Evolutionary conservation across 2,329 filamentous ascomycete species (phyloP).

Genomic region (Clathrospora elynae): DNA sequence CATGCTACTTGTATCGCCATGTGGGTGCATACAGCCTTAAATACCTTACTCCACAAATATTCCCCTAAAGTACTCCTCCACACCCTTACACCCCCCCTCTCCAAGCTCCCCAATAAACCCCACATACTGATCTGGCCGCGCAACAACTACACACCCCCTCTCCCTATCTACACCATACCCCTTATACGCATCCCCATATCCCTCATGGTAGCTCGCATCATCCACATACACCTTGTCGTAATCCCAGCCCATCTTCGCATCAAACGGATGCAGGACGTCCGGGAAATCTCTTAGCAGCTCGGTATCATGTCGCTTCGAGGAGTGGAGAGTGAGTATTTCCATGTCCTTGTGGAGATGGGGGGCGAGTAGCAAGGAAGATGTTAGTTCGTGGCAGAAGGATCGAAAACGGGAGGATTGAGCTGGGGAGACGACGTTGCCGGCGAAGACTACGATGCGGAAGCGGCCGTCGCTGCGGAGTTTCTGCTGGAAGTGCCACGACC

Average conservation of each 20-base stretch:
- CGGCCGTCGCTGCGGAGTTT: conserved; percentile 62
- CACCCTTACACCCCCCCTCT: conserved; percentile 32
- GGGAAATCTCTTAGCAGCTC: conserved; percentile 52
- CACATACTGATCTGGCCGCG: conserved; percentile 72
- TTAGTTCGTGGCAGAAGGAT: conserved; percentile 55
- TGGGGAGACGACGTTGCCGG: conserved; percentile 59
- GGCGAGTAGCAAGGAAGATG: conserved; percentile 49
- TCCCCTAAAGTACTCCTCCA: conserved; percentile 42
- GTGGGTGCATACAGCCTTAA: neutral
- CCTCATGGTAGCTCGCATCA: conserved; percentile 52
- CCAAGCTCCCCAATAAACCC: conserved; percentile 51
- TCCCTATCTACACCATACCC: conserved; percentile 63
- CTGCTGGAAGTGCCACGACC: conserved; percentile 65
- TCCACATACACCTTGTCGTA: conserved; percentile 55
- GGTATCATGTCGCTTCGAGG: conserved; percentile 55
- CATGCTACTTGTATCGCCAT: no score
- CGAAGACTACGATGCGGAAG: conserved; percentile 66
- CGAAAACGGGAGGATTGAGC: conserved; percentile 55
- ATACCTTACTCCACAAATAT: conserved; percentile 27
- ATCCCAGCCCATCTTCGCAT: conserved; percentile 47
- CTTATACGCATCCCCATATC: conserved; percentile 56
- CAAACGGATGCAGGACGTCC: conserved; percentile 52
- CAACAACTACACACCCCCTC: conserved; percentile 62
- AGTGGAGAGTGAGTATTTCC: conserved; percentile 67
- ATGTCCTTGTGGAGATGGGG: conserved; percentile 58